Evolutionary conservation across 306 rosid genomes (phyloP).

Genomic region (Dryas alaskensis): DNA sequence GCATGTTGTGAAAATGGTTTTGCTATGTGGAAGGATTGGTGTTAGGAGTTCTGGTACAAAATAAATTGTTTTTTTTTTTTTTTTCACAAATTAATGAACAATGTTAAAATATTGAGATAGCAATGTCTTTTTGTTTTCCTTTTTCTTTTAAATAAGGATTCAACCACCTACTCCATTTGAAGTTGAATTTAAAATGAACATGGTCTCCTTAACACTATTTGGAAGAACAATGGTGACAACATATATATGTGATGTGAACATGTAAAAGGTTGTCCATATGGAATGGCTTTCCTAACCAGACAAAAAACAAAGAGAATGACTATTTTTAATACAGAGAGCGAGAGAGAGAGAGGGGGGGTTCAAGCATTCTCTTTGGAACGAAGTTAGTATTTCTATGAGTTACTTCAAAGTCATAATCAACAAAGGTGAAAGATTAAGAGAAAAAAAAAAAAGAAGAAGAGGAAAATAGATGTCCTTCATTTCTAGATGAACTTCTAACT

Average conservation of each 20-base stretch:
- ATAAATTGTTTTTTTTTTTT: no score
- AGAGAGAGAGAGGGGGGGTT: background rate
- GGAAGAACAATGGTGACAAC: background rate
- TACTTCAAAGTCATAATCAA: background rate
- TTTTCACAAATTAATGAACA: no score
- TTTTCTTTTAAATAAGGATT: background rate
- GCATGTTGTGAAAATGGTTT: no score
- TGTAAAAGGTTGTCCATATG: background rate
- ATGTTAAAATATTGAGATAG: background rate
- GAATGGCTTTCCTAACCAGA: background rate
- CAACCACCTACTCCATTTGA: constrained; percentile 10
- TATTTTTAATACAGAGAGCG: background rate
- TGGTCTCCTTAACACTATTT: background rate
- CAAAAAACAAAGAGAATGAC: no score
- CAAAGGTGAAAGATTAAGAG: background rate
- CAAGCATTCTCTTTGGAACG: background rate
- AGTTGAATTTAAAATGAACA: background rate
- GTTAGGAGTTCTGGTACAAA: no score
- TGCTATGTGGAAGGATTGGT: no score
- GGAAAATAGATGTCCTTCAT: background rate
- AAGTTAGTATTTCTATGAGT: background rate
- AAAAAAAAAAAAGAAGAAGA: background rate
- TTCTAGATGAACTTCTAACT: background rate
- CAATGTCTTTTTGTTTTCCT: background rate
- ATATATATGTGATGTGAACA: background rate